A percentile compares a stretch with the other conserved stretches of the same genome.
Conservation (phyloP, 1,284 basidiomycete genomes). For the Ceraceosorus guamensis region DNA sequence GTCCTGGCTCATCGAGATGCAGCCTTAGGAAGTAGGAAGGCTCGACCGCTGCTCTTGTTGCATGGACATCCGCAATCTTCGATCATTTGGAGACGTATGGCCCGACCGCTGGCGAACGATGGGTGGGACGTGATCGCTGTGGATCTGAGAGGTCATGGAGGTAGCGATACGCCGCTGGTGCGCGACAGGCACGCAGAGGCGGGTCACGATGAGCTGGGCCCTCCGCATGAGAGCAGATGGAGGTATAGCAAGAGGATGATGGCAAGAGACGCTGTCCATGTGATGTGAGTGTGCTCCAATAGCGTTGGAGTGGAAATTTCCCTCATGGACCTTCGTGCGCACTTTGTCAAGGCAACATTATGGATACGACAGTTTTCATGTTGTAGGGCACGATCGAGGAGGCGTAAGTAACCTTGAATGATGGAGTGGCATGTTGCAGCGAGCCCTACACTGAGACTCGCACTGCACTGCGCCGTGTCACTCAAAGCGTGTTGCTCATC, state of each 20-base stretch:
- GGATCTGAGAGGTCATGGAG: constrained; percentile 48
- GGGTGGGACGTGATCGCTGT: constrained; percentile 46
- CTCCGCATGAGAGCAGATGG: constrained; percentile 5
- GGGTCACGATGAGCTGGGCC: not conserved
- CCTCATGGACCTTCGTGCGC: constrained; percentile 49
- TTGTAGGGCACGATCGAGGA: constrained; percentile 51
- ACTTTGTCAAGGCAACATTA: constrained; percentile 46
- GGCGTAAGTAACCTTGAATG: constrained; percentile 14
- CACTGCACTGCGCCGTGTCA: no score
- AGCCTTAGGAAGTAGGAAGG: no score
- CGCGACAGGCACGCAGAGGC: constrained; percentile 1
- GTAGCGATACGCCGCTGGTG: constrained; percentile 24
- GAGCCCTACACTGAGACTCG: no score
- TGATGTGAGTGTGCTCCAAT: not conserved
- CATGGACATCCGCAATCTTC: constrained; percentile 50
- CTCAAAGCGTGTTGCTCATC: constrained; percentile 46
- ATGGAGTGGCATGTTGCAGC: no score
- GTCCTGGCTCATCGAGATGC: no score
- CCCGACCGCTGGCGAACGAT: constrained; percentile 31
- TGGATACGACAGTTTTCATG: constrained; percentile 28
- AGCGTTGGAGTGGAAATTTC: not conserved
- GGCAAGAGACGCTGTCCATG: not conserved
- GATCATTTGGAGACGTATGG: constrained; percentile 47
- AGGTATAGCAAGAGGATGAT: constrained; percentile 20
- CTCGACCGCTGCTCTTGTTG: constrained; percentile 38